A percentile compares a stretch with the other conserved stretches of the same genome.
These are phyloP conservation scores for Alternaria novae-zelandiae DNA, from an alignment of 2,329 filamentous ascomycete species.

Conservation along the genomic window DNA sequence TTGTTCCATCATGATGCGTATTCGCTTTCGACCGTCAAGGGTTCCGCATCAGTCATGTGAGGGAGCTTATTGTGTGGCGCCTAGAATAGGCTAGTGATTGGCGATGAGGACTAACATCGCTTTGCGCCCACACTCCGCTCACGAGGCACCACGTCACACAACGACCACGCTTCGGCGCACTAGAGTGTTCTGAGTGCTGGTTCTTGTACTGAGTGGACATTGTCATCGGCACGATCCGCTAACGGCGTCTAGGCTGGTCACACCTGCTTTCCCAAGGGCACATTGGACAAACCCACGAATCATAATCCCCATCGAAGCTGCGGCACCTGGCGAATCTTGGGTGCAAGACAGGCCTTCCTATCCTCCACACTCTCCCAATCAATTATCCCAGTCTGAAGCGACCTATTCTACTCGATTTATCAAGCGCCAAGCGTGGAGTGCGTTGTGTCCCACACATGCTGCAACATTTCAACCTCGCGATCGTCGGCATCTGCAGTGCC, in stretches of 20 bases:
- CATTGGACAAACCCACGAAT: neutral
- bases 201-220: neutral
- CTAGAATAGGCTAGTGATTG: constrained; percentile 22
- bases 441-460: constrained; percentile 34
- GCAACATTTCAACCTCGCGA: constrained; percentile 15
- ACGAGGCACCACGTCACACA: constrained; percentile 43
- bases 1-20: constrained; percentile 27
- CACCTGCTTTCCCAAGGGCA: neutral
- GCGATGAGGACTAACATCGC: constrained; percentile 22
- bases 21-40: neutral
- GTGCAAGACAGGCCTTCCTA: neutral
- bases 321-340: neutral
- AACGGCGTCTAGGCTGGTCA: constrained; percentile 15
- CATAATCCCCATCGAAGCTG: neutral
- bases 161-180: constrained; percentile 22
- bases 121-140: constrained; percentile 29
- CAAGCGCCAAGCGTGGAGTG: constrained; percentile 39
- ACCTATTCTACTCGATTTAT: constrained; percentile 12
- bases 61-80: constrained; percentile 7
- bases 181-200: constrained; percentile 26
- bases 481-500: constrained; percentile 24
- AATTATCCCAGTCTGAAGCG: constrained; percentile 1
- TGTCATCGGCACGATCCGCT: constrained; percentile 27
- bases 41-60: neutral
- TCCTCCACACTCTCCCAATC: neutral